phyloP scores from a whole-genome alignment of 108 stramenopile genomes.

The Mediolabrus comicus region DNA sequence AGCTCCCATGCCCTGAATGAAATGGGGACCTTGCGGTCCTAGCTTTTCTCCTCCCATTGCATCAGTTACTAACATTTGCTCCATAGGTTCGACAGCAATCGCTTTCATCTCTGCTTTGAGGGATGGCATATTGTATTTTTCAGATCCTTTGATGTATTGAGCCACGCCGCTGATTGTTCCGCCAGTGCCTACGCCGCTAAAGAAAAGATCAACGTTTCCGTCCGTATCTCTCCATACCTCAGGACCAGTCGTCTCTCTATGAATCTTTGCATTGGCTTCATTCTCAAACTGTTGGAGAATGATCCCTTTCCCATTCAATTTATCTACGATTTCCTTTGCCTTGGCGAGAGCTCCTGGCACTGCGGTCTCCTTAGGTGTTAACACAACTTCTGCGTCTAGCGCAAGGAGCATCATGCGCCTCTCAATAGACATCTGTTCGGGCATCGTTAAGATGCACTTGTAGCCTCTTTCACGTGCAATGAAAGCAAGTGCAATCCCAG shows the following conservation, averaged over 20 bases:
- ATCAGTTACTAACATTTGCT: constrained; percentile 45
- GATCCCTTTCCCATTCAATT: constrained; percentile 48
- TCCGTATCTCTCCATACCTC: constrained; percentile 80
- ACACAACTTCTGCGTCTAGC: constrained; percentile 65
- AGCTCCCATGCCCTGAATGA: constrained; percentile 80
- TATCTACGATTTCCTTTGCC: constrained; percentile 62
- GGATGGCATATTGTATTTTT: constrained; percentile 41
- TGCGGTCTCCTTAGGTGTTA: constrained; percentile 76
- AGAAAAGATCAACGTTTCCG: constrained; percentile 61
- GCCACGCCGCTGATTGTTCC: constrained; percentile 74
- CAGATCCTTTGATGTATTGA: constrained; percentile 65
- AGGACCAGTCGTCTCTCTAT: constrained; percentile 78
- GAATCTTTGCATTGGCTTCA: constrained; percentile 70
- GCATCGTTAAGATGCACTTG: constrained; percentile 88
- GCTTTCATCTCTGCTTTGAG: constrained; percentile 51
- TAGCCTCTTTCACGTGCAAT: constrained; percentile 83
- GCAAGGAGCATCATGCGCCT: constrained; percentile 68
- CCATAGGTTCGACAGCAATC: constrained; percentile 73
- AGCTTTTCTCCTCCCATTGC: constrained; percentile 54
- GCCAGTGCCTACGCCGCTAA: constrained; percentile 77
- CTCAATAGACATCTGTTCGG: constrained; percentile 83
- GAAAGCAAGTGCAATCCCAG: constrained; percentile 91
- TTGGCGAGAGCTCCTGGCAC: constrained; percentile 70
- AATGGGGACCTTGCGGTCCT: constrained; percentile 65
- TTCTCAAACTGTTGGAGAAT: constrained; percentile 84